Conservation (phyloP, 2,329 filamentous ascomycete species). For the Curvularia verruculosa region DNA sequence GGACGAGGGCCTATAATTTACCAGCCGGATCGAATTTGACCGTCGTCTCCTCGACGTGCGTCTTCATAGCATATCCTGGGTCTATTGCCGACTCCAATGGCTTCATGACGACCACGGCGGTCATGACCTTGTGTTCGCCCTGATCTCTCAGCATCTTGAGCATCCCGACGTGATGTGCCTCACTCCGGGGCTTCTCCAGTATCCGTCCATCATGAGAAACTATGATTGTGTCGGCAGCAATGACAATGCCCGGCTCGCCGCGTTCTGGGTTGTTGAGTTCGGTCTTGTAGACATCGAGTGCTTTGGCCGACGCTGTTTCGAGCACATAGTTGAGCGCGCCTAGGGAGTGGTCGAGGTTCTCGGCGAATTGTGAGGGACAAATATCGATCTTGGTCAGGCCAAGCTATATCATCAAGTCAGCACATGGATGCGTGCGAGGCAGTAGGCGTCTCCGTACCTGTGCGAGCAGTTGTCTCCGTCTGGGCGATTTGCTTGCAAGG, state of each 20-base stretch:
- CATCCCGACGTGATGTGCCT: constrained; percentile 83
- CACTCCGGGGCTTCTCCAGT: constrained; percentile 86
- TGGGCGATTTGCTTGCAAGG: constrained; percentile 86
- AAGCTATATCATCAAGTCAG: constrained; percentile 62
- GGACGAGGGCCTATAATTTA: constrained; percentile 24
- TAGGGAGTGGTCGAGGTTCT: constrained; percentile 88
- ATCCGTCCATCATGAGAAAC: constrained; percentile 76
- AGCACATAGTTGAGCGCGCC: constrained; percentile 90
- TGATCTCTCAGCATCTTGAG: constrained; percentile 80
- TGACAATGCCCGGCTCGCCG: constrained; percentile 80
- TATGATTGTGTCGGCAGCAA: constrained; percentile 90
- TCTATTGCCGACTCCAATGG: constrained; percentile 79
- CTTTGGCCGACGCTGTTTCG: constrained; percentile 83
- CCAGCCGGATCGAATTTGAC: constrained; percentile 79
- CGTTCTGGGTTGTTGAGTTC: constrained; percentile 62
- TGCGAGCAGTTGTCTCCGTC: constrained; percentile 79
- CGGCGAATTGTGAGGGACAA: constrained; percentile 79
- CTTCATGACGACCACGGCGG: constrained; percentile 81
- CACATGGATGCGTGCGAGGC: neutral
- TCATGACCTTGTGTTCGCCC: constrained; percentile 79
- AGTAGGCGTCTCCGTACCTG: constrained; percentile 57
- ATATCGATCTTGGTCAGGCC: constrained; percentile 84
- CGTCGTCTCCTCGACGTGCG: constrained; percentile 84
- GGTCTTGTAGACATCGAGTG: constrained; percentile 70
- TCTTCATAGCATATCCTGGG: constrained; percentile 84